These are phyloP conservation scores for Dalbergia cochinchinensis DNA, from an alignment of 306 rosid genomes.

Conservation along the genomic window DNA sequence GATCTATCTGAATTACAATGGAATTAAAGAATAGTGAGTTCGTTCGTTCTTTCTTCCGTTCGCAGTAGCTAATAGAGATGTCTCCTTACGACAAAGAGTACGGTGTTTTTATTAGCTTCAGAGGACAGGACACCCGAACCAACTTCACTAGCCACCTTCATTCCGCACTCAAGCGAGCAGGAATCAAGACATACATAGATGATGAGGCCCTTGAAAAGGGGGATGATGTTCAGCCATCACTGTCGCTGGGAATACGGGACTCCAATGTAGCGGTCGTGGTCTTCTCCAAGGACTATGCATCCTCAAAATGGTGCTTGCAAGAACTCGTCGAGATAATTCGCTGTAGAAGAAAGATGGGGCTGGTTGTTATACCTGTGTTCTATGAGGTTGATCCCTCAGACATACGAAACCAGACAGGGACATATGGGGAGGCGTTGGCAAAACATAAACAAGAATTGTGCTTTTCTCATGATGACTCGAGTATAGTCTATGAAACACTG, in stretches of 20 bases:
- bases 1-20: too few relatives aligned
- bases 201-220: neutral
- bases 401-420: neutral
- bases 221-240: neutral
- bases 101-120: constrained; percentile 20
- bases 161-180: neutral
- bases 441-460: neutral
- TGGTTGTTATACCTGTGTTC: constrained; percentile 27
- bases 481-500: too few relatives aligned
- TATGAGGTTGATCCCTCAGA: constrained; percentile 1
- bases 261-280: constrained; percentile 3
- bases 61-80: neutral
- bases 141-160: constrained; percentile 15
- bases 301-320: constrained; percentile 15
- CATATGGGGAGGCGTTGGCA: neutral
- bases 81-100: neutral
- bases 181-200: neutral
- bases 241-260: neutral
- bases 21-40: too few relatives aligned
- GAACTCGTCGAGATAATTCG: neutral
- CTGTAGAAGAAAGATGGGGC: neutral
- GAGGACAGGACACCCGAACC: neutral
- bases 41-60: too few relatives aligned
- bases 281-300: constrained; percentile 1
- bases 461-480: neutral